A percentile compares a stretch with the other conserved stretches of the same genome.
These are phyloP conservation scores for Raphanus sativus DNA, from an alignment of 345 rosid genomes.

Conservation along the genomic window DNA sequence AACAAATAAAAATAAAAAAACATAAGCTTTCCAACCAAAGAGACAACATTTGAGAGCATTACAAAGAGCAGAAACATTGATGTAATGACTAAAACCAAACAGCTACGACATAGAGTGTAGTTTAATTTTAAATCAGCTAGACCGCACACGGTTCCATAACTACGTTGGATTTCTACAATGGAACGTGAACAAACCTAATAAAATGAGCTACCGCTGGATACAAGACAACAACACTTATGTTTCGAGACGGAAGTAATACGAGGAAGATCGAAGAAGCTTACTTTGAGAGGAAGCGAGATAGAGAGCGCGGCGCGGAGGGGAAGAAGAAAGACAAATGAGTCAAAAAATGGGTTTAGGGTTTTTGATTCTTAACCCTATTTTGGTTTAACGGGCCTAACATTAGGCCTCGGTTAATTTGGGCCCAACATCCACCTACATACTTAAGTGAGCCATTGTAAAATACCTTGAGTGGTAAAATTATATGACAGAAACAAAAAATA, in stretches of 20 bases:
- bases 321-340: not conserved
- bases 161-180: not conserved
- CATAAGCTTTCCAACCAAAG: not conserved
- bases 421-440: not conserved
- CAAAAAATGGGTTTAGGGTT: slow-evolving; percentile 30
- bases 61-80: not conserved
- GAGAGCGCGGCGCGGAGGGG: slow-evolving; percentile 19
- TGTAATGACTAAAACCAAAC: not conserved
- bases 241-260: not conserved
- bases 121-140: not conserved
- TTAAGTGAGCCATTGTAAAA: too few relatives aligned
- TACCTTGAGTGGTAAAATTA: too few relatives aligned
- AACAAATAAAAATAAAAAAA: not conserved
- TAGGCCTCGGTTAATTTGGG: not conserved
- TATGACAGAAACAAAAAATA: too few relatives aligned
- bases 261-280: slow-evolving; percentile 28
- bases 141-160: not conserved
- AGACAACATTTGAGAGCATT: not conserved
- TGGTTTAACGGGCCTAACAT: not conserved
- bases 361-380: slow-evolving; percentile 12
- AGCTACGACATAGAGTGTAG: not conserved
- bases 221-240: not conserved
- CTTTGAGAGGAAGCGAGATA: slow-evolving; percentile 16
- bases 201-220: not conserved
- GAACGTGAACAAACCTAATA: not conserved